Evolutionary conservation across 192 early-diverging fungal genomes (phyloP), one percentile per base, ranked within the genome.

Genomic region (Powellomyces hirtus): DNA sequence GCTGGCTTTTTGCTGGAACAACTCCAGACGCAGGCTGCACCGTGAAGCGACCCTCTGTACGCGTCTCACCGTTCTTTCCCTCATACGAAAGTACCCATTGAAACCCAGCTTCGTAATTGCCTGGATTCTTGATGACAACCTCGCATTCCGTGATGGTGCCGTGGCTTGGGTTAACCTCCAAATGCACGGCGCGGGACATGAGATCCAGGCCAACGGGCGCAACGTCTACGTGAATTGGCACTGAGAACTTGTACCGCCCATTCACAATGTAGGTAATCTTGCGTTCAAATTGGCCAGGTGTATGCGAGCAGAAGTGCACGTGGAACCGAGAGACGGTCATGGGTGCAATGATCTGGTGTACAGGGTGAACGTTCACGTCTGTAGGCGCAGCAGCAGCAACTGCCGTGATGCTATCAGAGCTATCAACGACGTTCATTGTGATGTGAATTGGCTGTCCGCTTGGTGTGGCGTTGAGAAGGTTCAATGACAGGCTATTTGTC

Each of bases 181-280:
- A 44, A 14, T 67, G 60, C 26, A 81, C 24, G 0, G 61, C 24
- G 24, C 71, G 44, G 16, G 36, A 24, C 29, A 38, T 46, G 27
- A 77, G 30, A 27, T 73, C 66, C 3, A 82, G 69, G 6, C 13
- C 26, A 16, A 80, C 50, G 1, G 75, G 73, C 13, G 62, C 31
- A 2, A 84, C 77, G 7, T 36, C 44, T 0, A 70, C 79, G 20
- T 58, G 46, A 24, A 77, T 56, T 4, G 72, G 72, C 38, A 84
- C 59, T 37, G 75, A 75, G 53, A 81, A 81, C 59, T 71, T 77
- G 65, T 84, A 80, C 46, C 82, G 62, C 14, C 77, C 77, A 70
- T 84, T 84, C 13, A 84, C 73, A 8, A 81, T 18, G 59, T 84
- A 84, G 0, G 68, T 81, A 0, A 84, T 44, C 26, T 72, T 74